Evolutionary conservation across 176 grass and related monocot genomes (phyloP).

Genomic region (Dactylis glomerata): DNA sequence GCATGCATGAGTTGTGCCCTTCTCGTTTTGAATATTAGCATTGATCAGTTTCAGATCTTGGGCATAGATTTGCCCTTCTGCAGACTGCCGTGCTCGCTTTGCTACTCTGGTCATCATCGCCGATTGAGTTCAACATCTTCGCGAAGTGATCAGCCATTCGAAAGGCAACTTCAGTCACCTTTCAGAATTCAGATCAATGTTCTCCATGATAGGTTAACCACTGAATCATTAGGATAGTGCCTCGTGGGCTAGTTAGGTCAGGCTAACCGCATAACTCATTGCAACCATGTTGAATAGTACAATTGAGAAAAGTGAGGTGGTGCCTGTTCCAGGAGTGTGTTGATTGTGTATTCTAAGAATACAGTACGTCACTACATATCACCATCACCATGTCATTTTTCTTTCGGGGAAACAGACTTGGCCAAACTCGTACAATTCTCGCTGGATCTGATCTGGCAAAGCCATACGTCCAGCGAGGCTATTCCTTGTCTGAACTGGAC

Average conservation of each 20-base stretch:
- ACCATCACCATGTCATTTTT: neutral
- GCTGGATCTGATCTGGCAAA: slow-evolving; percentile 11
- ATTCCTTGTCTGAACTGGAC: slow-evolving; percentile 14
- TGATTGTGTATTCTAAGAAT: neutral
- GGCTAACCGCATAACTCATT: neutral
- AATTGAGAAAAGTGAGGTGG: neutral
- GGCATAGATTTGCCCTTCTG: too few relatives aligned
- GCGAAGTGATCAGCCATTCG: slow-evolving; percentile 11
- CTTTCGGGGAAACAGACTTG: too few relatives aligned
- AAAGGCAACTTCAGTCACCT: neutral
- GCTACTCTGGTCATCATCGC: too few relatives aligned
- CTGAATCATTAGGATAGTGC: neutral
- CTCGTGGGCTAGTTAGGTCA: neutral
- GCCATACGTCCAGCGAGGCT: neutral
- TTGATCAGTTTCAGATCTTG: too few relatives aligned
- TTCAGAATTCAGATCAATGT: neutral
- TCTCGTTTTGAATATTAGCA: too few relatives aligned
- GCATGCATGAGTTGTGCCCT: too few relatives aligned
- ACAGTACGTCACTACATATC: neutral
- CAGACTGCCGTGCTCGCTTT: too few relatives aligned
- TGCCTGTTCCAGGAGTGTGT: neutral
- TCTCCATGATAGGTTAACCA: neutral
- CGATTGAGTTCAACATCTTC: neutral
- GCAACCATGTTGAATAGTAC: neutral
- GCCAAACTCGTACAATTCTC: neutral